A percentile compares a stretch with the other conserved stretches of the same genome.
phyloP scores from a whole-genome alignment of 768 basidiomycete genomes.

The Suillus alpinus region DNA sequence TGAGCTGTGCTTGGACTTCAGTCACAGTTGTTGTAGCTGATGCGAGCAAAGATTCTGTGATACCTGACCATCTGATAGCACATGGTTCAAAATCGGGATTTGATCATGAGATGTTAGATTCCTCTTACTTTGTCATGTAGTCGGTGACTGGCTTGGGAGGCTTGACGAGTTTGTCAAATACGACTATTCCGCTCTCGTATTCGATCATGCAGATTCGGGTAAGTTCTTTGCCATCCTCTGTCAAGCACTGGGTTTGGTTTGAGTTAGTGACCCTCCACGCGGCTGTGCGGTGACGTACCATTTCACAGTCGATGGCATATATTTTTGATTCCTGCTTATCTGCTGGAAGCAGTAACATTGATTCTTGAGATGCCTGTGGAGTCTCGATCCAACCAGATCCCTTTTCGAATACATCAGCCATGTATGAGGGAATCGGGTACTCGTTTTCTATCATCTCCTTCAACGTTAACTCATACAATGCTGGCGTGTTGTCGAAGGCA shows the following conservation, averaged over 20 bases:
- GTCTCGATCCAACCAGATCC: conserved; percentile 81
- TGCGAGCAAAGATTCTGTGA: conserved; percentile 71
- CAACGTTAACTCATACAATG: conserved; percentile 68
- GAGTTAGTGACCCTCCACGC: neutral
- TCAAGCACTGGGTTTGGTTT: conserved; percentile 61
- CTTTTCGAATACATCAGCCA: conserved; percentile 67
- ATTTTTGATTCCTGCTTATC: conserved; percentile 45
- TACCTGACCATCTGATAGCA: conserved; percentile 79
- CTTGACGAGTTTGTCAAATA: conserved; percentile 90
- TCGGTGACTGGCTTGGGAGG: conserved; percentile 82
- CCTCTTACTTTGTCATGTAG: conserved; percentile 81
- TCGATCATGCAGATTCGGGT: conserved; percentile 86
- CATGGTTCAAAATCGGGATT: neutral
- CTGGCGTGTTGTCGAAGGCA: conserved; percentile 58
- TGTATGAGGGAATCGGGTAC: conserved; percentile 85
- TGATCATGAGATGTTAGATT: neutral
- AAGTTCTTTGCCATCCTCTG: conserved; percentile 87
- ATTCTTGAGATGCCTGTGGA: conserved; percentile 42
- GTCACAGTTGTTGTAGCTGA: conserved; percentile 74
- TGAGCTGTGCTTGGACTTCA: conserved; percentile 71
- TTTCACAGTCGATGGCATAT: conserved; percentile 94
- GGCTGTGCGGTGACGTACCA: conserved; percentile 53
- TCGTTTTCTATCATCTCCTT: conserved; percentile 95
- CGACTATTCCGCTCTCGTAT: conserved; percentile 60
- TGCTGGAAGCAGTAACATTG: conserved; percentile 29